phyloP scores from a whole-genome alignment of 2,329 filamentous ascomycete genomes.

The Alternaria arborescens region DNA sequence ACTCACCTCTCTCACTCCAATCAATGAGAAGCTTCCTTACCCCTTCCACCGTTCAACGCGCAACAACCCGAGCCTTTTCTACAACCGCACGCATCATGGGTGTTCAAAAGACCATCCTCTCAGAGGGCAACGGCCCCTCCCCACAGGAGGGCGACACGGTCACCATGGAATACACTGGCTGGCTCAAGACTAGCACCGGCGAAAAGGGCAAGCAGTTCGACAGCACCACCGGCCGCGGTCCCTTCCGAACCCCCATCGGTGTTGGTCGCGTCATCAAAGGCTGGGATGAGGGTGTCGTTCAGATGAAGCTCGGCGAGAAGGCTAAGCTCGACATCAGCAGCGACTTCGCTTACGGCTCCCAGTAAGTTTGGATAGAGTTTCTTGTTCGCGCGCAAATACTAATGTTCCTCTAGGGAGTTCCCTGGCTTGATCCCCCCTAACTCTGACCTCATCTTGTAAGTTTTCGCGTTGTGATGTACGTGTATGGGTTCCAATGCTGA shows the following conservation, averaged over 20 bases:
- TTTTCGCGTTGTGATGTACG: constrained; percentile 27
- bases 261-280: constrained; percentile 83
- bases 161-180: constrained; percentile 46
- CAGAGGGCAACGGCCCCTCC: constrained; percentile 40
- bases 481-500: constrained; percentile 10
- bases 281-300: constrained; percentile 67
- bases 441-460: constrained; percentile 82
- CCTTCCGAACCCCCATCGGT: constrained; percentile 81
- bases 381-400: background rate
- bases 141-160: constrained; percentile 40
- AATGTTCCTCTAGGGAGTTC: constrained; percentile 68
- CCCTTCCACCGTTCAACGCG: constrained; percentile 14
- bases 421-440: constrained; percentile 77
- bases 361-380: constrained; percentile 15
- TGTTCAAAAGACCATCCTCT: constrained; percentile 40
- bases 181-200: constrained; percentile 35
- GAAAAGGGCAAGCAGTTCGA: constrained; percentile 69
- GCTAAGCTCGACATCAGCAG: constrained; percentile 81
- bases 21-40: constrained; percentile 22
- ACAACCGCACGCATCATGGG: constrained; percentile 37
- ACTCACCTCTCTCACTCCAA: constrained; percentile 15
- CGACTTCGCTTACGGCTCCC: constrained; percentile 58
- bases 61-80: constrained; percentile 21
- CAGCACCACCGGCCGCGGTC: constrained; percentile 76
- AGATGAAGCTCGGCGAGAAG: constrained; percentile 92